These are phyloP conservation scores for Aquanectria penicillioides DNA, from an alignment of 2,329 filamentous ascomycete genomes.

Conservation along the genomic window DNA sequence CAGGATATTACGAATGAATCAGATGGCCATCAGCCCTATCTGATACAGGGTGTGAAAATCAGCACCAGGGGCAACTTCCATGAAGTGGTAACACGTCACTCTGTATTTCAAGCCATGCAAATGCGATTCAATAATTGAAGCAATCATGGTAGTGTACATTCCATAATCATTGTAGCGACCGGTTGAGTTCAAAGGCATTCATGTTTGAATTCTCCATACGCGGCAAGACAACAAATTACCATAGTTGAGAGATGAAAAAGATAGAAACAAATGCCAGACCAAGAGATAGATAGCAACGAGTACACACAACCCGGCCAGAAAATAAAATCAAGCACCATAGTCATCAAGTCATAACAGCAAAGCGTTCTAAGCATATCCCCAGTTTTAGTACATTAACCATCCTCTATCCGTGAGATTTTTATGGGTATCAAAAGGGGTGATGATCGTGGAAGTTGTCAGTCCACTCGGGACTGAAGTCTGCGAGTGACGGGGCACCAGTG, in stretches of 20 bases:
- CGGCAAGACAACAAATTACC: neutral
- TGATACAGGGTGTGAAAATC: neutral
- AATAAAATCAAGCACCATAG: conserved; percentile 29
- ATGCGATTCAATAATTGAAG: neutral
- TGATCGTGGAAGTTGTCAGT: conserved; percentile 43
- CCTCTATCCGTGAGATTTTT: conserved; percentile 31
- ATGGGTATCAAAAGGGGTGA: conserved; percentile 45
- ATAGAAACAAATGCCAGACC: conserved; percentile 1
- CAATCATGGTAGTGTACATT: conserved; percentile 14
- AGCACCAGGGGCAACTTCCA: no score
- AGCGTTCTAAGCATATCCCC: conserved; percentile 36
- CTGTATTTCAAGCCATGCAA: no score
- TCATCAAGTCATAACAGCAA: conserved; percentile 46
- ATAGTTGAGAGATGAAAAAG: conserved; percentile 4
- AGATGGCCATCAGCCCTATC: neutral
- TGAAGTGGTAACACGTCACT: no score
- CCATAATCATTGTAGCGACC: neutral
- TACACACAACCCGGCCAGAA: conserved; percentile 10
- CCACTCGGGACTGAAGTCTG: conserved; percentile 44
- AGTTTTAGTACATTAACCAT: conserved; percentile 39
- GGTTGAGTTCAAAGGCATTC: neutral
- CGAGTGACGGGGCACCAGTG: conserved; percentile 37
- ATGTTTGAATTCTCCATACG: neutral
- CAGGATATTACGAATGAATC: neutral
- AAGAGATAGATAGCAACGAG: neutral